Evolutionary conservation across 1,139 yeast genomes (phyloP), one percentile per base, ranked within the genome.

Genomic region (Arxiozyma telluris): DNA sequence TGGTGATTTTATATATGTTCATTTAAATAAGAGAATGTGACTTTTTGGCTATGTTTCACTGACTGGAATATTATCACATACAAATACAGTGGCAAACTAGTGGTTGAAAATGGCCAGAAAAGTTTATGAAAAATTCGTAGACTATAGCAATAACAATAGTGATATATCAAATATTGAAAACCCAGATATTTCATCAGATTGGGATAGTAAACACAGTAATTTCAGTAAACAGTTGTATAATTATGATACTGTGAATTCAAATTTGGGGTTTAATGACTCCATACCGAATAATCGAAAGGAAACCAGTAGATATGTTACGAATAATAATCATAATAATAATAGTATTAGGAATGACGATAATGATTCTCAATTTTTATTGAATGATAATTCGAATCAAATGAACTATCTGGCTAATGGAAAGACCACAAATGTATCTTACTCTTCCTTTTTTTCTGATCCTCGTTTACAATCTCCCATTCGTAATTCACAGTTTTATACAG

Each of bases 401-500:
- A 15, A 34, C n/a, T 15, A 15, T 34, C 12, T n/a, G 12, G 4
- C 4, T 34, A 15, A 34, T 34, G n/a, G n/a, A 12, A 34, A 34
- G 12, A 12, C 39, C 3, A 34, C 39, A 34, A 34, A 34, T 34
- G 2, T 34, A 15, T 34, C 39, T 12, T 34, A 34, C 8, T 34
- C 39, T 15, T 34, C 39, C 6, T 34, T 34, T 8, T 34, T 34
- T 15, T 34, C 39, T 34, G 39, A 34, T 15, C 39, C 3, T 34
- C n/a, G 12, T 4, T 34, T 34, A 12, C 39, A 34, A 15, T 15
- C 39, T 34, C 66, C 66, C 15, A 64, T 64, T 44, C 64, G 20
- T 12, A 43, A 43, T 23, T 43, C 46, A n/a, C 23, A 22, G 30
- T 22, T 27, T 22, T 15, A 43, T 17, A 22, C 46, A 17, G 46